Percentiles rank a stretch among this genome's conserved stretches.
These are phyloP conservation scores for Mycena sp. DNA, from an alignment of 1,284 basidiomycete genomes.

Conservation along the genomic window DNA sequence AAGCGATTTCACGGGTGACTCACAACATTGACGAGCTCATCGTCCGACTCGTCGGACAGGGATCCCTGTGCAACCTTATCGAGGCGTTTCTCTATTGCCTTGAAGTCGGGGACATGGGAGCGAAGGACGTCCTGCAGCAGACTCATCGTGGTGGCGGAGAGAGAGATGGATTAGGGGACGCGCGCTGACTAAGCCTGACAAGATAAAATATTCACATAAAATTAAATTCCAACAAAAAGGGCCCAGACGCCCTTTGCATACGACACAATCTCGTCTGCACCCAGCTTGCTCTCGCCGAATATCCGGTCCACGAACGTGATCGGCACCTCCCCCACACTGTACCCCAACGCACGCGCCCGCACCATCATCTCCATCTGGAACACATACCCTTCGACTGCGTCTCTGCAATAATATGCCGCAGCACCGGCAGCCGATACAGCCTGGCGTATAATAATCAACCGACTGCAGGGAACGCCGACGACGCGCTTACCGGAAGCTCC, in stretches of 20 bases:
- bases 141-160: conserved; percentile 58
- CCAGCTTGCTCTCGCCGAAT: conserved; percentile 92
- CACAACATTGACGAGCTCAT: conserved; percentile 82
- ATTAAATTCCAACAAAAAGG: conserved; percentile 78
- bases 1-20: conserved; percentile 40
- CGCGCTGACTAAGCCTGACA: no score
- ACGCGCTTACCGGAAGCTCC: conserved; percentile 79
- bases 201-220: no score
- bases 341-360: conserved; percentile 83
- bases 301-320: conserved; percentile 95
- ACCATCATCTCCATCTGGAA: conserved; percentile 99
- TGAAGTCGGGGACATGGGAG: conserved; percentile 57
- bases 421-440: conserved; percentile 80
- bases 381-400: conserved; percentile 92
- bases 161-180: background rate
- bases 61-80: conserved; percentile 43
- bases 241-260: conserved; percentile 89
- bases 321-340: conserved; percentile 88
- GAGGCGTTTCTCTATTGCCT: conserved; percentile 51
- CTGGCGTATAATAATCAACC: conserved; percentile 48
- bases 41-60: conserved; percentile 67
- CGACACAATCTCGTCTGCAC: conserved; percentile 88
- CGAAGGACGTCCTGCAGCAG: conserved; percentile 78
- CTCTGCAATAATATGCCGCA: conserved; percentile 84
- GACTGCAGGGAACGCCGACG: background rate